Conservation (phyloP, 2,329 filamentous ascomycete species). For the Dactylella cylindrospora region DNA sequence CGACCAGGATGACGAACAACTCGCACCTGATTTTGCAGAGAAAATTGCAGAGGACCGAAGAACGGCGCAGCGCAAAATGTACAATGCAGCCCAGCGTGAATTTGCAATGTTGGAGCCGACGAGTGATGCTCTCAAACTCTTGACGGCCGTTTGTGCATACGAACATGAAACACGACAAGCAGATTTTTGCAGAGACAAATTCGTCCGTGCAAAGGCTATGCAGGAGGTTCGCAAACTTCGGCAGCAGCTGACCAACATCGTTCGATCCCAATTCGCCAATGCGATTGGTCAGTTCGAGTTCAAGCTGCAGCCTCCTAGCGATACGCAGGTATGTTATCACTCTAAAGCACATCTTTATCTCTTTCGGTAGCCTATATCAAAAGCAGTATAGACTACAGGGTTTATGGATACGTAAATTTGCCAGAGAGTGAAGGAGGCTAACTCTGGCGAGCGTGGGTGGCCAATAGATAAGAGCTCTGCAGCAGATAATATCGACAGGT, state of each 20-base stretch:
- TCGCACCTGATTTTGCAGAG: constrained; percentile 70
- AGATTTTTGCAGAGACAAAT: constrained; percentile 77
- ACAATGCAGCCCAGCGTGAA: constrained; percentile 53
- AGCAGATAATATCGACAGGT: constrained; percentile 86
- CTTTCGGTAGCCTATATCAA: constrained; percentile 16
- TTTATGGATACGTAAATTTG: constrained; percentile 15
- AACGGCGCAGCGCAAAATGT: constrained; percentile 63
- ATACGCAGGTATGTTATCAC: constrained; percentile 59
- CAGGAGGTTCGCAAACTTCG: constrained; percentile 82
- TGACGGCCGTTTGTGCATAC: constrained; percentile 86
- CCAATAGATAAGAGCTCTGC: constrained; percentile 67
- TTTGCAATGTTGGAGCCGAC: constrained; percentile 79
- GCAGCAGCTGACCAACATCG: constrained; percentile 76
- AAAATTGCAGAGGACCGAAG: constrained; percentile 57
- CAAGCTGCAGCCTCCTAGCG: constrained; percentile 61
- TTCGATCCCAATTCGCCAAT: constrained; percentile 71
- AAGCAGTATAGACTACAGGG: constrained; percentile 14
- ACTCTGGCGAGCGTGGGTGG: constrained; percentile 24
- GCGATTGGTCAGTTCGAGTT: constrained; percentile 61
- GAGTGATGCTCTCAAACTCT: constrained; percentile 84
- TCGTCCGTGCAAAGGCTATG: constrained; percentile 82
- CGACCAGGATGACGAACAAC: constrained; percentile 57
- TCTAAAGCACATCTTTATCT: too few relatives aligned
- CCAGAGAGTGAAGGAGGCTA: constrained; percentile 11
- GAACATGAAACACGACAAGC: constrained; percentile 67